Conservation (phyloP, 164 flowering plant species). For the Dillenia turbinata region DNA sequence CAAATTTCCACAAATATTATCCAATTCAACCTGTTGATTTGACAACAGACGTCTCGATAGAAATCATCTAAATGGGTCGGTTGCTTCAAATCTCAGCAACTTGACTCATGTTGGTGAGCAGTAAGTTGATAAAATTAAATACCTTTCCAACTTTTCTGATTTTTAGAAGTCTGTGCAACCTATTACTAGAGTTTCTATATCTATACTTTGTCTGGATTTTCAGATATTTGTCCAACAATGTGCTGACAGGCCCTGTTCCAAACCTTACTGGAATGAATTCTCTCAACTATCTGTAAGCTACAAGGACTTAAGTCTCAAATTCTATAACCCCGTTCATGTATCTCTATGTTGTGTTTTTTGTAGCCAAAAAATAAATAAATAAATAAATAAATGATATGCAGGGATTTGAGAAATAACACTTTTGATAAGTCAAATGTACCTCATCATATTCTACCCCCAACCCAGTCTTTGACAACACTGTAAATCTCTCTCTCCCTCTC, state of each 20-base stretch:
- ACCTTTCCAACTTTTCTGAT: no score
- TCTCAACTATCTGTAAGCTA: slow-evolving; percentile 46
- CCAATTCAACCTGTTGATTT: no score
- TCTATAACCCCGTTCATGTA: no score
- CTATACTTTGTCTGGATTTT: slow-evolving; percentile 3
- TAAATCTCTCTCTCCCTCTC: slow-evolving; percentile 21
- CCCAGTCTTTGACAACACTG: slow-evolving; percentile 51
- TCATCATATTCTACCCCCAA: slow-evolving; percentile 37
- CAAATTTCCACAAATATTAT: not conserved
- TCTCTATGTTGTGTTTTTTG: no score
- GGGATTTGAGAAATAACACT: slow-evolving; percentile 55
- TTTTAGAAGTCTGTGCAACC: no score
- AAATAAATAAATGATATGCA: slow-evolving; percentile 11
- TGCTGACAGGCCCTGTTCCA: slow-evolving; percentile 45
- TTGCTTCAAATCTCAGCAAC: slow-evolving; percentile 54
- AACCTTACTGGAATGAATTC: slow-evolving; percentile 42
- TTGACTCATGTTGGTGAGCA: slow-evolving; percentile 40
- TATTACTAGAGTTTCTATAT: no score
- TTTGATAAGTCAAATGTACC: slow-evolving; percentile 39
- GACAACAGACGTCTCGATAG: slow-evolving; percentile 62
- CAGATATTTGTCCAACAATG: slow-evolving; percentile 53
- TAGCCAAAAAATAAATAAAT: no score
- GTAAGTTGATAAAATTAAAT: slow-evolving; percentile 27
- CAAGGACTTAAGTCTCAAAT: not conserved
- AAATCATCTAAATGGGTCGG: slow-evolving; percentile 38